Conservation (phyloP, 2,329 filamentous ascomycete genomes). For the Aspergillus niger region DNA sequence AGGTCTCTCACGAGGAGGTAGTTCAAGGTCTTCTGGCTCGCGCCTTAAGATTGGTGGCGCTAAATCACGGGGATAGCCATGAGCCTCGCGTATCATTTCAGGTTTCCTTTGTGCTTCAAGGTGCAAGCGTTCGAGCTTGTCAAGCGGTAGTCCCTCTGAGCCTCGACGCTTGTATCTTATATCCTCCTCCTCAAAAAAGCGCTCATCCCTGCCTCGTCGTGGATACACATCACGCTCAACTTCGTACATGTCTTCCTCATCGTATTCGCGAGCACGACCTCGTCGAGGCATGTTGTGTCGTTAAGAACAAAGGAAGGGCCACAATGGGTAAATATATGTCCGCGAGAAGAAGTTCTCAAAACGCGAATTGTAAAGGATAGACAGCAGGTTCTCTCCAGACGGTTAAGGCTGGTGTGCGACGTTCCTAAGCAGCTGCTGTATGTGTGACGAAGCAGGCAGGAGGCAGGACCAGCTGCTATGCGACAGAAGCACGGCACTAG, state of each 20-base stretch:
- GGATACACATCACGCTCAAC: slow-evolving; percentile 30
- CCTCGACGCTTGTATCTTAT: slow-evolving; percentile 28
- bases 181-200: slow-evolving; percentile 33
- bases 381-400: background rate
- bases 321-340: background rate
- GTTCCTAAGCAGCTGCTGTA: background rate
- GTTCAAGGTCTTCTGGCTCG: slow-evolving; percentile 33
- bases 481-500: background rate
- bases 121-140: slow-evolving; percentile 42
- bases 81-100: slow-evolving; percentile 36
- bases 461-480: background rate
- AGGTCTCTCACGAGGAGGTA: slow-evolving; percentile 12
- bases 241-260: slow-evolving; percentile 35
- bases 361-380: background rate
- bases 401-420: background rate
- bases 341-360: background rate
- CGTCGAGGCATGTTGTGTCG: slow-evolving; percentile 34
- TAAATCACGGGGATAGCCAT: slow-evolving; percentile 26
- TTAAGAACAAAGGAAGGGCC: background rate
- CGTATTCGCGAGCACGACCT: slow-evolving; percentile 26
- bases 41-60: slow-evolving; percentile 14
- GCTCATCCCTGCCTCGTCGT: slow-evolving; percentile 29
- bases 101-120: slow-evolving; percentile 40
- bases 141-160: slow-evolving; percentile 47
- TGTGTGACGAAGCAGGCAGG: background rate